Percentiles rank a stretch among this genome's conserved stretches.
phyloP scores from a whole-genome alignment of 2,329 filamentous ascomycete genomes.

The Penicillium occitanis region DNA sequence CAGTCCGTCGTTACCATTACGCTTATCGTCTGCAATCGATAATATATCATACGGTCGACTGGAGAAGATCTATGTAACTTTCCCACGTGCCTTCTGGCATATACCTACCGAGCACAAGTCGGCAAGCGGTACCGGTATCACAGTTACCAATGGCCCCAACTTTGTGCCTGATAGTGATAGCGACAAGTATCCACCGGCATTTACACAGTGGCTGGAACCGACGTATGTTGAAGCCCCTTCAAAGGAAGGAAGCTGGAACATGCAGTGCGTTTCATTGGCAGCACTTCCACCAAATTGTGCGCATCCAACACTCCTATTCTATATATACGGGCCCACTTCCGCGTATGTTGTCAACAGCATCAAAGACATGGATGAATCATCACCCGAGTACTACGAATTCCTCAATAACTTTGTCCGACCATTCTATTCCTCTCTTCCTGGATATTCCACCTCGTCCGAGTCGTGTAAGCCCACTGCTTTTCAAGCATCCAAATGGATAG shows the following conservation, averaged over 20 bases:
- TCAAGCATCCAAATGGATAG: constrained; percentile 74
- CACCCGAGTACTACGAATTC: constrained; percentile 53
- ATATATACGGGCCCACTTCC: constrained; percentile 48
- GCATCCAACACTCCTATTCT: constrained; percentile 85
- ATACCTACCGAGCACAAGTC: constrained; percentile 30
- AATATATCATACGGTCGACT: constrained; percentile 49
- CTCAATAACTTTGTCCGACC: constrained; percentile 70
- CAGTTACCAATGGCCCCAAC: constrained; percentile 14
- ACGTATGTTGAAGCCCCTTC: constrained; percentile 59
- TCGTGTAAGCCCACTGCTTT: constrained; percentile 63
- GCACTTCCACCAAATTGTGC: constrained; percentile 58
- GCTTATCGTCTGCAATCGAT: constrained; percentile 48
- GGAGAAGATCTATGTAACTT: constrained; percentile 61
- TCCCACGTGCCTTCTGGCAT: constrained; percentile 75
- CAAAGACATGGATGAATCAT: constrained; percentile 33
- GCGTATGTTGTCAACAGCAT: constrained; percentile 41
- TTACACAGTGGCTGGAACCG: constrained; percentile 74
- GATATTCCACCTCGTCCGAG: constrained; percentile 57
- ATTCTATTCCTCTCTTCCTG: constrained; percentile 73
- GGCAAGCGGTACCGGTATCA: constrained; percentile 19
- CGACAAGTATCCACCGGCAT: constrained; percentile 54
- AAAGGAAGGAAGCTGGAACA: constrained; percentile 67
- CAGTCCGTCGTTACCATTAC: constrained; percentile 43
- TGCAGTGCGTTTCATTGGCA: constrained; percentile 75
- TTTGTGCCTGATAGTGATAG: constrained; percentile 9